These are phyloP conservation scores for Penicillium sclerotigenum DNA, from an alignment of 2,329 filamentous ascomycete genomes.

Conservation along the genomic window DNA sequence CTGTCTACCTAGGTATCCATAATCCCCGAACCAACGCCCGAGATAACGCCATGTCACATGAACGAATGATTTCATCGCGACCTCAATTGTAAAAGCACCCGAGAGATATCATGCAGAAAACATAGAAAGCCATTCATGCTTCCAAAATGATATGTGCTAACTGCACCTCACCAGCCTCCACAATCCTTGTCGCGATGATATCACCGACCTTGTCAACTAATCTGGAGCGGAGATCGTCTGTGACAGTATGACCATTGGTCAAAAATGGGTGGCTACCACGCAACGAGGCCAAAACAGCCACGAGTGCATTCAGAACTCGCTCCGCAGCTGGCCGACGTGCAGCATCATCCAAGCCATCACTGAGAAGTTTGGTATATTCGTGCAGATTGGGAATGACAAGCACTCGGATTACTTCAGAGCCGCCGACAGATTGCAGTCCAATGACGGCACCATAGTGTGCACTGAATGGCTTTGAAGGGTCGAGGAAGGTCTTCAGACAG, in stretches of 20 bases:
- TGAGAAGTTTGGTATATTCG: constrained; percentile 60
- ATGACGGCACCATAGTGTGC: constrained; percentile 86
- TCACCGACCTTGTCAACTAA: constrained; percentile 43
- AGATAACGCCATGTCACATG: constrained; percentile 14
- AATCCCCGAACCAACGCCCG: constrained; percentile 12
- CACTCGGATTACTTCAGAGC: constrained; percentile 60
- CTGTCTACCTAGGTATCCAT: constrained; percentile 2
- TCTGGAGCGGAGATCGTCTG: constrained; percentile 37
- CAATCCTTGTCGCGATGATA: constrained; percentile 41
- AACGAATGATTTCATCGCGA: neutral
- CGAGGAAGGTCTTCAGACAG: constrained; percentile 86
- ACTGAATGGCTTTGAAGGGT: constrained; percentile 75
- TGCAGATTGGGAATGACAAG: constrained; percentile 65
- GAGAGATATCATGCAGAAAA: constrained; percentile 1
- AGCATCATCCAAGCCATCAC: constrained; percentile 51
- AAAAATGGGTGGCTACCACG: constrained; percentile 45
- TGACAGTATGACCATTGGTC: constrained; percentile 42
- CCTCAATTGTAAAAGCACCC: neutral
- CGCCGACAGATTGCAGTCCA: constrained; percentile 75
- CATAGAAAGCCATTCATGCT: constrained; percentile 13
- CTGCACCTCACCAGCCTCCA: constrained; percentile 40
- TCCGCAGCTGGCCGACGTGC: constrained; percentile 58
- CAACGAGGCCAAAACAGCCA: constrained; percentile 55
- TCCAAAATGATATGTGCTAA: constrained; percentile 41
- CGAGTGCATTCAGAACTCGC: constrained; percentile 56